A percentile compares a stretch with the other conserved stretches of the same genome.
These are phyloP conservation scores for Bipolaris cookei DNA, from an alignment of 2,329 filamentous ascomycete genomes.

Conservation along the genomic window DNA sequence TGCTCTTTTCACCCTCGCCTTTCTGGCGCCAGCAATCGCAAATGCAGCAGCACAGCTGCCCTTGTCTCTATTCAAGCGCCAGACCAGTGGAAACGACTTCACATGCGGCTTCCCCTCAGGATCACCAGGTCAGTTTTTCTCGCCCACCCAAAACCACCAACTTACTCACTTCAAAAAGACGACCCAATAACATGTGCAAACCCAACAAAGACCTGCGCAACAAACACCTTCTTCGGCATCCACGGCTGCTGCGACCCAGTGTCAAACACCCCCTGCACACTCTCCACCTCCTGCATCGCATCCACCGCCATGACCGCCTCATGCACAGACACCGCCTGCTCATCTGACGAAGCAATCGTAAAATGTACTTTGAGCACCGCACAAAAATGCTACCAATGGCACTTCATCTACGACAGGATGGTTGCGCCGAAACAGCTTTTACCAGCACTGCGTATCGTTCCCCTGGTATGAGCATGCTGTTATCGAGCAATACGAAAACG, in stretches of 20 bases:
- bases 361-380: constrained; percentile 38
- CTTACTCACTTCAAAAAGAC: constrained; percentile 27
- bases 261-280: constrained; percentile 29
- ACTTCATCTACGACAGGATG: constrained; percentile 39
- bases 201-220: constrained; percentile 38
- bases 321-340: constrained; percentile 37
- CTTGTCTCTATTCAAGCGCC: constrained; percentile 38
- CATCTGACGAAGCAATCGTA: constrained; percentile 29
- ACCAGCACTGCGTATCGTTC: constrained; percentile 28
- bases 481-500: not conserved
- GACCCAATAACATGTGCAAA: constrained; percentile 40
- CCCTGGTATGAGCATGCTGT: constrained; percentile 2
- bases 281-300: constrained; percentile 43
- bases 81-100: constrained; percentile 22
- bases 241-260: constrained; percentile 44
- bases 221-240: constrained; percentile 39
- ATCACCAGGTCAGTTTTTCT: constrained; percentile 27
- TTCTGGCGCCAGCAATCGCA: constrained; percentile 36
- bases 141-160: not conserved
- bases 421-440: constrained; percentile 32
- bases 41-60: constrained; percentile 32
- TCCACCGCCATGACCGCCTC: constrained; percentile 30
- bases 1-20: constrained; percentile 30
- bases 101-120: constrained; percentile 44
- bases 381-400: constrained; percentile 39